A percentile compares a stretch with the other conserved stretches of the same genome.
Conservation (phyloP, 768 basidiomycete species). For the Russula sp. region DNA sequence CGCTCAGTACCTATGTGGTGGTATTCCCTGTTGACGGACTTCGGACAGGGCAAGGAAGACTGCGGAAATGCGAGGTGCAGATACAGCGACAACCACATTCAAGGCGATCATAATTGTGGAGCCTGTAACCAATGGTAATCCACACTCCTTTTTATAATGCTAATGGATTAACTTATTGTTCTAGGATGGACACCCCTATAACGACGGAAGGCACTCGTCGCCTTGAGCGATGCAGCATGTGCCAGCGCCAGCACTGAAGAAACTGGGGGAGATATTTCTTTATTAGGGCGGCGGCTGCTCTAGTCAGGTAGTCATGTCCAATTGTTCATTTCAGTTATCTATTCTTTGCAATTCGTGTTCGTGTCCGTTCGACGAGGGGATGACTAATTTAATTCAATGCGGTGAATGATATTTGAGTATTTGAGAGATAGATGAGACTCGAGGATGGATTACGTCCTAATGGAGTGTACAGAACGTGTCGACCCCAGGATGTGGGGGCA, state of each 20-base stretch:
- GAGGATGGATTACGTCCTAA: background rate
- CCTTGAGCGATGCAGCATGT: slow-evolving; percentile 8
- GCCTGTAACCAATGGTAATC: slow-evolving; percentile 6
- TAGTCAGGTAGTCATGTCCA: background rate
- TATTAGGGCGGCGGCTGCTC: background rate
- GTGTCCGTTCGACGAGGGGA: background rate
- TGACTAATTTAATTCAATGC: background rate
- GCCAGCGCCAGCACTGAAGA: background rate
- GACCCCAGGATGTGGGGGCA: background rate
- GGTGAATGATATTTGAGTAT: background rate
- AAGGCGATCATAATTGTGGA: background rate
- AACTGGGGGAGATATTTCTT: background rate
- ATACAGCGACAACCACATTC: slow-evolving; percentile 11
- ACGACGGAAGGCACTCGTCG: background rate
- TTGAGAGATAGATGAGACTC: background rate
- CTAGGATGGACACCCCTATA: slow-evolving; percentile 8
- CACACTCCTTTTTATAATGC: background rate
- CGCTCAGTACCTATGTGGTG: too few relatives aligned
- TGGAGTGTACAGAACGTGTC: slow-evolving; percentile 2
- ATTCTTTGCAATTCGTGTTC: background rate
- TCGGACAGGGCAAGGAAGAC: slow-evolving; percentile 2
- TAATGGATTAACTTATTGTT: background rate
- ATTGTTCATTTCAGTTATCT: slow-evolving; percentile 5
- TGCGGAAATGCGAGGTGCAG: slow-evolving; percentile 7
- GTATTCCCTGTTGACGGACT: background rate